These are phyloP conservation scores for Aspergillus felis DNA, from an alignment of 2,329 filamentous ascomycete species.

Conservation along the genomic window DNA sequence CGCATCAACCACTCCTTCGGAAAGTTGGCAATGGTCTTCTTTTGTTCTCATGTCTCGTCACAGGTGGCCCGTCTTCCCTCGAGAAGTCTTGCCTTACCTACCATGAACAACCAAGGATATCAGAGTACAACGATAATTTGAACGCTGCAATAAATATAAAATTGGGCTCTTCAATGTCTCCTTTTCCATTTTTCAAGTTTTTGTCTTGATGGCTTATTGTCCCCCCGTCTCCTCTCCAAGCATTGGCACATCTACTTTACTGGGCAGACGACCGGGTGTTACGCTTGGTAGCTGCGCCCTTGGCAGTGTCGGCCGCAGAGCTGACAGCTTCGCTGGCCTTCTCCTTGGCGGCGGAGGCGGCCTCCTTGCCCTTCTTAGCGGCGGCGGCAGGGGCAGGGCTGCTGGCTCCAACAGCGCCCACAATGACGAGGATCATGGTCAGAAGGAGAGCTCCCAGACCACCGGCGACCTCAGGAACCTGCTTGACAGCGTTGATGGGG, in stretches of 20 bases:
- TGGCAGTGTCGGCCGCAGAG: conserved; percentile 67
- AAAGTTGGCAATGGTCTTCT: not conserved
- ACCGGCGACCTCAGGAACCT: conserved; percentile 86
- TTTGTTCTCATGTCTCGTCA: conserved; percentile 4
- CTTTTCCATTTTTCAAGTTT: not conserved
- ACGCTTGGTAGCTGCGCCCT: conserved; percentile 64
- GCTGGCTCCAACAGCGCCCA: conserved; percentile 62
- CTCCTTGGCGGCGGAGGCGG: conserved; percentile 54
- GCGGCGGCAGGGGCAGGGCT: conserved; percentile 62
- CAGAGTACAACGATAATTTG: not conserved
- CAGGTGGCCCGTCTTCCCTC: not conserved
- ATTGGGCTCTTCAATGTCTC: not conserved
- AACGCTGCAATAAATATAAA: conserved; percentile 9
- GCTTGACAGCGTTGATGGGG: conserved; percentile 78
- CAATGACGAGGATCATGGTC: conserved; percentile 66
- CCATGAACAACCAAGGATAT: conserved; percentile 2
- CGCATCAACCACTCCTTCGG: not conserved
- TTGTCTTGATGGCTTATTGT: not conserved
- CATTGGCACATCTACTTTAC: conserved; percentile 20
- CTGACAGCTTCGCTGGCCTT: conserved; percentile 64
- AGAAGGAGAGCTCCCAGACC: conserved; percentile 68
- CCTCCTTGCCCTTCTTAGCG: conserved; percentile 72
- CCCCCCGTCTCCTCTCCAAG: not conserved
- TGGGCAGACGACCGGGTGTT: conserved; percentile 45
- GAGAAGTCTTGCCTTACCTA: not conserved